These are phyloP conservation scores for Xylariaceae sp. DNA, from an alignment of 2,329 filamentous ascomycete species.

Conservation along the genomic window DNA sequence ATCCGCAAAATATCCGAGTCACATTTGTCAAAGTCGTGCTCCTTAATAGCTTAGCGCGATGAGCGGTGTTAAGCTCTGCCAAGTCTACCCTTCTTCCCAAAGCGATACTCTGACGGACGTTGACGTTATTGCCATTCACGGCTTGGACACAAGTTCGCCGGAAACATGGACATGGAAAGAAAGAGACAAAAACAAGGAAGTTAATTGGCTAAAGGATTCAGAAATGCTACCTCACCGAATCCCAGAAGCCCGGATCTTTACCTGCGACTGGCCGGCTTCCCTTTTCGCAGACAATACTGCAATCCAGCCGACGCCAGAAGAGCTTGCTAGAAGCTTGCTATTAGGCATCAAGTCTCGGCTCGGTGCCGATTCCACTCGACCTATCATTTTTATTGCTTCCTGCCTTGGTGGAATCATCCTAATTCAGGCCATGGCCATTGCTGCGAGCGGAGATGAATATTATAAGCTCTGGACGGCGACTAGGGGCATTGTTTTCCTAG, in stretches of 20 bases:
- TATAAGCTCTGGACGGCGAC: not conserved
- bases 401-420: slow-evolving; percentile 10
- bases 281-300: not conserved
- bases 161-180: not conserved
- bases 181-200: not conserved
- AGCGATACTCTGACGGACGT: too few relatives aligned
- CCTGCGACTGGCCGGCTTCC: slow-evolving; percentile 7
- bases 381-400: slow-evolving; percentile 9
- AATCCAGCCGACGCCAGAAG: not conserved
- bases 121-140: slow-evolving; percentile 13
- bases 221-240: not conserved
- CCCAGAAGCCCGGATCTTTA: not conserved
- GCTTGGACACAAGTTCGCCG: slow-evolving; percentile 4
- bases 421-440: not conserved
- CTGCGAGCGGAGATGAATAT: not conserved
- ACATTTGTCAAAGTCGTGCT: too few relatives aligned
- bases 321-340: not conserved
- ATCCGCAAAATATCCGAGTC: too few relatives aligned
- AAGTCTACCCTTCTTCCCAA: too few relatives aligned
- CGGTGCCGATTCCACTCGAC: not conserved
- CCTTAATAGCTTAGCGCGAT: too few relatives aligned
- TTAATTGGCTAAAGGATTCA: slow-evolving; percentile 1
- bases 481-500: not conserved
- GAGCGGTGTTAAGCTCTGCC: too few relatives aligned
- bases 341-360: not conserved